These are phyloP conservation scores for Paraconiothyrium brasiliense DNA, from an alignment of 2,329 filamentous ascomycete species.

Conservation along the genomic window DNA sequence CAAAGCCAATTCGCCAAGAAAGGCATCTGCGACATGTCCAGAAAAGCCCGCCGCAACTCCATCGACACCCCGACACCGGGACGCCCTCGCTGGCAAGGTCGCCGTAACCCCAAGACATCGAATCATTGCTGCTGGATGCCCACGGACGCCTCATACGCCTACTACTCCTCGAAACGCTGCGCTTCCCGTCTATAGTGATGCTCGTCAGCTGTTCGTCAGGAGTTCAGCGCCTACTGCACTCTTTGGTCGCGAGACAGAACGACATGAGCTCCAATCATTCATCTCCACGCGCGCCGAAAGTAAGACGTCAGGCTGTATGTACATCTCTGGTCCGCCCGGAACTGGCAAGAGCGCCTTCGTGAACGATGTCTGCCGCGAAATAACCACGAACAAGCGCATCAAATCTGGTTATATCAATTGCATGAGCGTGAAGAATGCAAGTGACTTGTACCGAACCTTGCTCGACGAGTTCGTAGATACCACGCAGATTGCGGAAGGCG, in stretches of 20 bases:
- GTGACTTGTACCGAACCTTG: constrained; percentile 83
- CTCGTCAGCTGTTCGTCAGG: constrained; percentile 85
- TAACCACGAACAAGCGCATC: constrained; percentile 62
- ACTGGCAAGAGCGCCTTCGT: constrained; percentile 98
- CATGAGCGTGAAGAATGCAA: constrained; percentile 91
- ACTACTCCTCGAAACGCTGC: constrained; percentile 68
- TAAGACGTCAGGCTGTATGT: constrained; percentile 80
- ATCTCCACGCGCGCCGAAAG: constrained; percentile 70
- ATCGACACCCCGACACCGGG: constrained; percentile 78
- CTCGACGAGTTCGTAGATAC: constrained; percentile 73
- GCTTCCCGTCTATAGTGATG: constrained; percentile 84
- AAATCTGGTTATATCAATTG: constrained; percentile 89
- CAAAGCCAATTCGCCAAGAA: constrained; percentile 58
- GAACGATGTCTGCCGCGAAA: constrained; percentile 74
- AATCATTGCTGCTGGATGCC: constrained; percentile 78
- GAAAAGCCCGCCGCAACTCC: constrained; percentile 61
- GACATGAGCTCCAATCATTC: constrained; percentile 73
- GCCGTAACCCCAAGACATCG: constrained; percentile 85
- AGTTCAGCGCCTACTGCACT: constrained; percentile 78
- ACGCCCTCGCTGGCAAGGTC: constrained; percentile 74
- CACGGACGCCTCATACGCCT: constrained; percentile 79
- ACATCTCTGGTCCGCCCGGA: constrained; percentile 93
- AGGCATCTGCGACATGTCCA: constrained; percentile 61
- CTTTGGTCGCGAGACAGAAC: constrained; percentile 78
- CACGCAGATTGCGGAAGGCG: constrained; percentile 68